phyloP scores from a whole-genome alignment of 2,329 filamentous ascomycete genomes.

The Botryotinia globosa region DNA sequence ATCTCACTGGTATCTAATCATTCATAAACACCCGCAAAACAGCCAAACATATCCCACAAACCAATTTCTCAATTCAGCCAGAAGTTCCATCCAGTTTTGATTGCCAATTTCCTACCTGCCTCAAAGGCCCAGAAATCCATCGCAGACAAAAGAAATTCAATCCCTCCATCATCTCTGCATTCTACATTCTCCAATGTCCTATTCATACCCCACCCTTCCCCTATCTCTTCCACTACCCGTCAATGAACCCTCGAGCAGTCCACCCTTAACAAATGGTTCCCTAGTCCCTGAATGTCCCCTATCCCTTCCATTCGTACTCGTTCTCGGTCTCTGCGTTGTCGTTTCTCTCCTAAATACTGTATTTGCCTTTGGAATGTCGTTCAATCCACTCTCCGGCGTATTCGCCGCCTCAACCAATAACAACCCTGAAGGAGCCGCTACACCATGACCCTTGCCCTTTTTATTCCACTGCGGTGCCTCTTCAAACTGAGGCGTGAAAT shows the following conservation, averaged over 20 bases:
- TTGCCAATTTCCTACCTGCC: neutral
- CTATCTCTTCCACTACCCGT: neutral
- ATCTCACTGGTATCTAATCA: slow-evolving; percentile 15
- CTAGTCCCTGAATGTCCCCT: slow-evolving; percentile 15
- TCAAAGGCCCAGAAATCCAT: neutral
- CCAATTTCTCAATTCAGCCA: neutral
- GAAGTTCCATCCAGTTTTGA: neutral
- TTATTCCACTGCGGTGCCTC: slow-evolving; percentile 59
- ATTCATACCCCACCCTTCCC: neutral
- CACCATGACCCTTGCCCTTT: slow-evolving; percentile 51
- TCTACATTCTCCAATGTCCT: neutral
- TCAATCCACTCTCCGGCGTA: slow-evolving; percentile 26
- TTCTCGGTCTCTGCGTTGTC: slow-evolving; percentile 15
- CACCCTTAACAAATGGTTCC: slow-evolving; percentile 25
- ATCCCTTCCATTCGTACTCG: slow-evolving; percentile 20
- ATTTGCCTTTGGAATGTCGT: slow-evolving; percentile 25
- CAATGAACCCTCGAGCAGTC: slow-evolving; percentile 17
- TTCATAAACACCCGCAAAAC: neutral
- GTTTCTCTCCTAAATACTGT: slow-evolving; percentile 34
- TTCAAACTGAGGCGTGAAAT: slow-evolving; percentile 62
- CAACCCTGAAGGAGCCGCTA: slow-evolving; percentile 43
- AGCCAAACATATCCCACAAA: neutral
- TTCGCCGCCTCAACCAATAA: slow-evolving; percentile 49
- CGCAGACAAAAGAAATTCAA: neutral
- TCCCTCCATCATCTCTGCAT: neutral